These are phyloP conservation scores for Tylopilus orsonianus DNA, from an alignment of 1,284 basidiomycete genomes.

Conservation along the genomic window DNA sequence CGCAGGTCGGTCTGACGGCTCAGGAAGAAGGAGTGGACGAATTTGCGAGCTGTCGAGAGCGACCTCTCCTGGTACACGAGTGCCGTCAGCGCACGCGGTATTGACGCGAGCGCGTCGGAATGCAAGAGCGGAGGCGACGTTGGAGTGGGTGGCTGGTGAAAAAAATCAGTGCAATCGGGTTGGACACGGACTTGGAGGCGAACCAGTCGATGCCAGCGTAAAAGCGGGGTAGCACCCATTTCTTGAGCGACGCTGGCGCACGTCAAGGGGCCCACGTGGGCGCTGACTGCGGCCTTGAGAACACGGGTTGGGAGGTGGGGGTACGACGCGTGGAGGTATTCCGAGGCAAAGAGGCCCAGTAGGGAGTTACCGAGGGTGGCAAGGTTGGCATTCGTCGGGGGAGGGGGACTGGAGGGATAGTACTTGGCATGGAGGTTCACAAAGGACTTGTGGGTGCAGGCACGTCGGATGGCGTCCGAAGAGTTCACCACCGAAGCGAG, in stretches of 20 bases:
- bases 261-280: slow-evolving; percentile 85
- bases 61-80: slow-evolving; percentile 79
- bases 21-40: slow-evolving; percentile 86
- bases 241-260: slow-evolving; percentile 83
- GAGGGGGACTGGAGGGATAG: slow-evolving; percentile 51
- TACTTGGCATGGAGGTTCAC: slow-evolving; percentile 53
- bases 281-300: slow-evolving; percentile 86
- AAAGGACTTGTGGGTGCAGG: slow-evolving; percentile 83
- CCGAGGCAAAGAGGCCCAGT: slow-evolving; percentile 88
- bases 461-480: slow-evolving; percentile 60
- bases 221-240: slow-evolving; percentile 68
- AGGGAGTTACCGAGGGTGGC: slow-evolving; percentile 85
- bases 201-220: slow-evolving; percentile 72
- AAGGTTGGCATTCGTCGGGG: slow-evolving; percentile 76
- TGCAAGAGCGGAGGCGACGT: slow-evolving; percentile 56
- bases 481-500: slow-evolving; percentile 53
- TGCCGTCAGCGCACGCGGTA: slow-evolving; percentile 75
- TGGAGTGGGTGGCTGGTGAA: slow-evolving; percentile 46
- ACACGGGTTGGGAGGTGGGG: slow-evolving; percentile 92
- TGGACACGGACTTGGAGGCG: slow-evolving; percentile 25
- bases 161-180: slow-evolving; percentile 10
- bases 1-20: slow-evolving; percentile 80
- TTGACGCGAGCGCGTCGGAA: slow-evolving; percentile 72
- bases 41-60: slow-evolving; percentile 74
- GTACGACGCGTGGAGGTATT: slow-evolving; percentile 81